These are phyloP conservation scores for Aristolochia californica DNA, from an alignment of 164 flowering plant species.

Conservation along the genomic window DNA sequence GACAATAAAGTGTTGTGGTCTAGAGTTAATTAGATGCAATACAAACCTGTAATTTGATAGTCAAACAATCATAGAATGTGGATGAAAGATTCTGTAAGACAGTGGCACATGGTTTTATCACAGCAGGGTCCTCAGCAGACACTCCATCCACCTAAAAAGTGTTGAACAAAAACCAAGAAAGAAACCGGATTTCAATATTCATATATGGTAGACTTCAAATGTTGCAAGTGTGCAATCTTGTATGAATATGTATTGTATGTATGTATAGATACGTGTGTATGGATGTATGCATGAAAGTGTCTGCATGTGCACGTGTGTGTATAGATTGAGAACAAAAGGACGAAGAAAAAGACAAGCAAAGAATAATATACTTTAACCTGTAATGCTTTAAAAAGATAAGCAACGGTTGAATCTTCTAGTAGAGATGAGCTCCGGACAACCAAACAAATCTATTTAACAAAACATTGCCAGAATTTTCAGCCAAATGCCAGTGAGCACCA, in stretches of 20 bases:
- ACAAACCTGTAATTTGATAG: slow-evolving; percentile 53
- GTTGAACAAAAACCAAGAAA: background rate
- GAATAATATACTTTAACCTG: slow-evolving; percentile 23
- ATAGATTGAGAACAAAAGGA: too few species aligned
- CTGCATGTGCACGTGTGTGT: too few species aligned
- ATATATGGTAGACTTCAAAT: too few species aligned
- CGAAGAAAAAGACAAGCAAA: background rate
- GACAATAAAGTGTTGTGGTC: background rate
- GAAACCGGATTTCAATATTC: too few species aligned
- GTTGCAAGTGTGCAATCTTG: too few species aligned
- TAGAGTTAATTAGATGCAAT: background rate
- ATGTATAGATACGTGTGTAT: too few species aligned
- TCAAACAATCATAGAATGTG: slow-evolving; percentile 35
- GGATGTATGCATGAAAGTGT: too few species aligned
- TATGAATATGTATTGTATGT: too few species aligned
- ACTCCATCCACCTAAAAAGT: slow-evolving; percentile 33
- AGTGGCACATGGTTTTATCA: slow-evolving; percentile 52
- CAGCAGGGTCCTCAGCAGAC: slow-evolving; percentile 37
- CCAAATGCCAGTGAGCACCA: too few species aligned
- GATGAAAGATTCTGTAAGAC: slow-evolving; percentile 40
- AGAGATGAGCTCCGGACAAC: slow-evolving; percentile 16
- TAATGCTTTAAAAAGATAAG: slow-evolving; percentile 40
- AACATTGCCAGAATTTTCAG: too few species aligned
- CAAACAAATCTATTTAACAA: slow-evolving; percentile 30
- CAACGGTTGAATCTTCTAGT: slow-evolving; percentile 17